Evolutionary conservation across 2,329 filamentous ascomycete genomes (phyloP).

Genomic region (Fusarium nodosum): DNA sequence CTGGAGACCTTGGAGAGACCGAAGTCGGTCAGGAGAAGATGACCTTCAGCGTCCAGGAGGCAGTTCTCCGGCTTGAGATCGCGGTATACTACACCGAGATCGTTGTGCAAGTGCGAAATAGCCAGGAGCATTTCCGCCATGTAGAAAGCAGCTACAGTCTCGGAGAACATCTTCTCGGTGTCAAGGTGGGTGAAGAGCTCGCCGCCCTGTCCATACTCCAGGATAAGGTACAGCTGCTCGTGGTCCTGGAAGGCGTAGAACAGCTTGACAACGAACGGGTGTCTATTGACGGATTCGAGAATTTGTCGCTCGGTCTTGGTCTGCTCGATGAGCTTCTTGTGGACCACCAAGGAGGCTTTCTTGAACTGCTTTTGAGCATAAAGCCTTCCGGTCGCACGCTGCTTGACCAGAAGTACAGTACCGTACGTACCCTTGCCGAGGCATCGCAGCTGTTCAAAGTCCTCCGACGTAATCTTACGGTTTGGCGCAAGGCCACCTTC

Average conservation of each 20-base stretch:
- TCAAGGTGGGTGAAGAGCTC: constrained; percentile 97
- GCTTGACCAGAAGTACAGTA: constrained; percentile 93
- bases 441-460: constrained; percentile 92
- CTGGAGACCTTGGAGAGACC: constrained; percentile 95
- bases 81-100: constrained; percentile 93
- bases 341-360: constrained; percentile 93
- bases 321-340: constrained; percentile 96
- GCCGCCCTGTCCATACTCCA: constrained; percentile 97
- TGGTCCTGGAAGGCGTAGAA: constrained; percentile 99
- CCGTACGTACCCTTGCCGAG: constrained; percentile 97
- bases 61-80: constrained; percentile 99
- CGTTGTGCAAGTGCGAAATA: constrained; percentile 91
- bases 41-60: constrained; percentile 89
- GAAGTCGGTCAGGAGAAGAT: constrained; percentile 95
- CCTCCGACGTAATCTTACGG: constrained; percentile 90
- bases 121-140: constrained; percentile 98
- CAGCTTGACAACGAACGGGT: constrained; percentile 97
- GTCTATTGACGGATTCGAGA: constrained; percentile 93
- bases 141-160: constrained; percentile 92
- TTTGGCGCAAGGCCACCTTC: constrained; percentile 68
- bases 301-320: constrained; percentile 97
- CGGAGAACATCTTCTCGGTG: constrained; percentile 94
- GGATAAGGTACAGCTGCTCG: constrained; percentile 95
- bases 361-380: constrained; percentile 99
- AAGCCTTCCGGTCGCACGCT: constrained; percentile 85